A percentile compares a stretch with the other conserved stretches of the same genome.
Conservation (phyloP, 208 protist species). For the Acanthamoeba culbertsoni region DNA sequence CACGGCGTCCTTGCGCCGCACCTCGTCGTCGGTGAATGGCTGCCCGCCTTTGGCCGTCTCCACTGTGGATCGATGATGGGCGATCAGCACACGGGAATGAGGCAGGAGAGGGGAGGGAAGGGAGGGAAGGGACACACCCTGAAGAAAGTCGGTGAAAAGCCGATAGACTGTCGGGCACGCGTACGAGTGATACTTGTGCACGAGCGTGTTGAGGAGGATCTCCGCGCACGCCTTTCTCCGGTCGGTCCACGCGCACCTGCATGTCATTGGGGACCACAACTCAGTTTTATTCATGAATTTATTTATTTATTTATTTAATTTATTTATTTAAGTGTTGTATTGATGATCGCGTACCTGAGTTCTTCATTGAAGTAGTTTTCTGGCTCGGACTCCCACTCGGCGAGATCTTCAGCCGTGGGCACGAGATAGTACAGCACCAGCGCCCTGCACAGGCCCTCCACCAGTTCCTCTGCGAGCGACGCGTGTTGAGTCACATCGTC, state of each 20-base stretch:
- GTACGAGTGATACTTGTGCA: neutral
- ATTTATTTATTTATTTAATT: too few species aligned
- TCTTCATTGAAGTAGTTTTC: slow-evolving; percentile 53
- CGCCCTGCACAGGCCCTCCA: neutral
- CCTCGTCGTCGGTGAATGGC: neutral
- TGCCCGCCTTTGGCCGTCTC: slow-evolving; percentile 10
- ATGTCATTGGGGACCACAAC: too few species aligned
- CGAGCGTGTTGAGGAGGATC: neutral
- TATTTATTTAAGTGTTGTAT: neutral
- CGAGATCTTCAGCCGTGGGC: neutral
- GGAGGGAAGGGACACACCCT: neutral
- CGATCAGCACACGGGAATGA: neutral
- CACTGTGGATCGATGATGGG: neutral
- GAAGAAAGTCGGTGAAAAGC: neutral
- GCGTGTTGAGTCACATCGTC: too few species aligned
- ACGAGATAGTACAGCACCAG: neutral
- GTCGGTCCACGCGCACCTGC: slow-evolving; percentile 30
- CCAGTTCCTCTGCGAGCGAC: neutral
- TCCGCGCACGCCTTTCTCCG: slow-evolving; percentile 14
- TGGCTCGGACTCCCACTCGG: neutral
- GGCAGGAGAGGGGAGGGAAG: neutral
- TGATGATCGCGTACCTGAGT: neutral
- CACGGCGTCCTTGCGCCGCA: slow-evolving; percentile 23
- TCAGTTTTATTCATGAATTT: too few species aligned
- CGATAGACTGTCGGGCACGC: neutral